Evolutionary conservation across 202 grass and related monocot species (phyloP), one percentile per base, ranked within the genome.

Genomic region (Setaria viridis): DNA sequence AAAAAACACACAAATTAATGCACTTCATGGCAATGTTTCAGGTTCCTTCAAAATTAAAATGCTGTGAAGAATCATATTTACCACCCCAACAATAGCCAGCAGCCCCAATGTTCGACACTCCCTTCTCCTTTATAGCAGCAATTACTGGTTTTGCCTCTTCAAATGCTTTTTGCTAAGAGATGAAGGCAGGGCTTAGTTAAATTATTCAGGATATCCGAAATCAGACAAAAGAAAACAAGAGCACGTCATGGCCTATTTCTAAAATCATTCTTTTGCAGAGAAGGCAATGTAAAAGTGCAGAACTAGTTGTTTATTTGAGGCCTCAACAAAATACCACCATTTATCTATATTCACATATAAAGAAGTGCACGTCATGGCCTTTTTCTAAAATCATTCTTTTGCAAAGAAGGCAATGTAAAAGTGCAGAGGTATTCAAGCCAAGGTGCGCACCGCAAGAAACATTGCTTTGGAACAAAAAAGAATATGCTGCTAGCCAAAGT

Each of bases 81-180:
- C 95, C 95, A 59, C 95, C 92, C 95, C 92, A 97, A 73, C 95
- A 94, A 91, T 92, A 97, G 5, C 94, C 94, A 67, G 82, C 88
- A 91, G 92, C 92, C 6, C 95, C 95, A 29, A 97, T 58, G 10
- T 29, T 70, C n/a, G 77, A 69, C 7, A 83, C 59, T 29, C 94
- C 94, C 88, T 92, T 92, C 14, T 84, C 84, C 72, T 90, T 97
- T 42, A 97, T 33, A 89, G 91, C 88, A 68, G 83, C 94, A 88
- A 86, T 66, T 34, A 67, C 29, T 59, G 50, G 79, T 80, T 93
- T 93, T 91, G 92, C 95, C 59, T 97, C 78, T 37, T 92, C 78
- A 82, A 81, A 92, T 65, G 81, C 88, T 42, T 63, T 84, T 70
- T 89, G 72, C 88, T 92, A 30, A 74, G 48, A 54, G 30, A 51